These are phyloP conservation scores for Rhodomyrtus tomentosa DNA, from an alignment of 345 rosid genomes.

Conservation along the genomic window DNA sequence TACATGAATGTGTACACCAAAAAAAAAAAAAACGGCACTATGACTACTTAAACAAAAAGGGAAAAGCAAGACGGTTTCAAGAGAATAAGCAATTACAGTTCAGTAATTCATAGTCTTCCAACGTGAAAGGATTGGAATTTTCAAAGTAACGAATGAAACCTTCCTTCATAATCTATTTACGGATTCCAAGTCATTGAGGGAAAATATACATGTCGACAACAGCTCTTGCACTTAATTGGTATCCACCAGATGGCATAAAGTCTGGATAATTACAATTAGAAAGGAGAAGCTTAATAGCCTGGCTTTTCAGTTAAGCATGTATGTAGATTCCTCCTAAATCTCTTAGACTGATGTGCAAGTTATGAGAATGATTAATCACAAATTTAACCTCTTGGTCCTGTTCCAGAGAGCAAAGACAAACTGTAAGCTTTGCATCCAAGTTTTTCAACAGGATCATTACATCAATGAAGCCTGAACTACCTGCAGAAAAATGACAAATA, in stretches of 20 bases:
- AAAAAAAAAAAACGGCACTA: not conserved
- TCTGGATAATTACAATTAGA: not conserved
- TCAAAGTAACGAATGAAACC: not conserved
- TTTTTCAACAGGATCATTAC: conserved; percentile 53
- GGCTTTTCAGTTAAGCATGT: not conserved
- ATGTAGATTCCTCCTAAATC: not conserved
- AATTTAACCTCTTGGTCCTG: conserved; percentile 37
- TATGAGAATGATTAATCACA: not conserved
- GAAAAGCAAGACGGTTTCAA: not conserved
- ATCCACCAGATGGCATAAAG: not conserved
- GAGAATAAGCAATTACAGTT: not conserved
- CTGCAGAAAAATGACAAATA: conserved; percentile 23
- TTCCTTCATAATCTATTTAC: not conserved
- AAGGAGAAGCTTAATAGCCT: not conserved
- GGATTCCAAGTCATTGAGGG: not conserved
- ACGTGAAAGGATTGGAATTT: not conserved
- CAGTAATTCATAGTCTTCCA: not conserved
- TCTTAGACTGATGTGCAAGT: not conserved
- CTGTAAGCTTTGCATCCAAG: conserved; percentile 68
- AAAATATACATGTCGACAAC: not conserved
- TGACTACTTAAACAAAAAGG: not conserved
- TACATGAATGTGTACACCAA: not conserved
- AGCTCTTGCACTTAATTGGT: not conserved
- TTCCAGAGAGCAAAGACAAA: conserved; percentile 46
- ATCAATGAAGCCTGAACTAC: conserved; percentile 22